phyloP scores from a whole-genome alignment of 2,329 filamentous ascomycete genomes.

The Apiospora sp. region DNA sequence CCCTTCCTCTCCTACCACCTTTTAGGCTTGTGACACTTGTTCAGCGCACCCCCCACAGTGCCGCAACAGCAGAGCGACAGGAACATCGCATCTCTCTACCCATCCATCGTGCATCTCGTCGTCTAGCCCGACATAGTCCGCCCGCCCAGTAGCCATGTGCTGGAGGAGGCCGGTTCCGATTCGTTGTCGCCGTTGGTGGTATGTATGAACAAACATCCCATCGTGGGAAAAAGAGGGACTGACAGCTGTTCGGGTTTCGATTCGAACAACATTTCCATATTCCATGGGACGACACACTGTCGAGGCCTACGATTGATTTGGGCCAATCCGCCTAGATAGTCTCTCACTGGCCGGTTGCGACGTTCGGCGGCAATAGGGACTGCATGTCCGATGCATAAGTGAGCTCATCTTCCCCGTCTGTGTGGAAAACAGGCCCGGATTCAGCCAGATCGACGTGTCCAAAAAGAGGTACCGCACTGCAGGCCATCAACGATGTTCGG shows the following conservation, averaged over 20 bases:
- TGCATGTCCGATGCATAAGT: slow-evolving; percentile 19
- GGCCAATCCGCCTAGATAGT: not conserved
- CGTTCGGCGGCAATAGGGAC: slow-evolving; percentile 18
- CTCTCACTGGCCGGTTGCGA: not conserved
- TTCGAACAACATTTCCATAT: slow-evolving; percentile 8
- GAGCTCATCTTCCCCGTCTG: slow-evolving; percentile 19
- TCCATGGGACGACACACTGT: slow-evolving; percentile 10
- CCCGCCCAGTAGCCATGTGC: not conserved
- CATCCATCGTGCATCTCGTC: not conserved
- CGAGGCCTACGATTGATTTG: not conserved
- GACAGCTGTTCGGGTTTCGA: slow-evolving; percentile 12
- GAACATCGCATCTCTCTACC: not conserved
- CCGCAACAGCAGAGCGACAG: not conserved
- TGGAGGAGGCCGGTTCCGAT: not conserved
- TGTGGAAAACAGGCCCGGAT: slow-evolving; percentile 21
- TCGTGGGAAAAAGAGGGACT: slow-evolving; percentile 5
- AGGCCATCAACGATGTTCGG: not conserved
- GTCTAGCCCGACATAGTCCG: not conserved
- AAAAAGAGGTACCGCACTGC: not conserved
- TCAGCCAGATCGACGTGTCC: slow-evolving; percentile 20
- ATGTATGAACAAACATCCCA: not conserved
- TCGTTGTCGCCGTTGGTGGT: not conserved
- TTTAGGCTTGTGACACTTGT: slow-evolving; percentile 16
- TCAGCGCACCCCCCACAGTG: slow-evolving; percentile 19
- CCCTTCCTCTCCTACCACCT: not conserved